Conservation (phyloP, 2,329 filamentous ascomycete genomes). For the Metarhizium robertsii region DNA sequence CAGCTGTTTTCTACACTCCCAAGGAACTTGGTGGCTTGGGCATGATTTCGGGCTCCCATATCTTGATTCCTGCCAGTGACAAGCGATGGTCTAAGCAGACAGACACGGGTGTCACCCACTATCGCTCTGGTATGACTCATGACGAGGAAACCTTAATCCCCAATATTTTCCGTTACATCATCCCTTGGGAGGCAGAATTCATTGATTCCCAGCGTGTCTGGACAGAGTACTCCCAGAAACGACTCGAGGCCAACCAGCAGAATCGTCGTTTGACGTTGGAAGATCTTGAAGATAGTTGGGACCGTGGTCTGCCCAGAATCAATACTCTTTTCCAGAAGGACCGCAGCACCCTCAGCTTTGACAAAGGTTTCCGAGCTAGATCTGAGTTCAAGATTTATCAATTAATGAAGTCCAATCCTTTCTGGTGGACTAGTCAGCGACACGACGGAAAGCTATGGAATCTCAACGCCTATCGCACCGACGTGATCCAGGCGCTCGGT, state of each 20-base stretch:
- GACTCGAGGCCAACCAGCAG: constrained; percentile 92
- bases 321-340: constrained; percentile 99
- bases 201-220: constrained; percentile 98
- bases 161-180: constrained; percentile 99
- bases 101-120: constrained; percentile 93
- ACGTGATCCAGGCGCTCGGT: constrained; percentile 91
- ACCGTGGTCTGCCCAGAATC: constrained; percentile 92
- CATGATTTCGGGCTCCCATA: constrained; percentile 98
- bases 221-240: constrained; percentile 98
- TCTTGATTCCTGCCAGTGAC: constrained; percentile 92
- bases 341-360: constrained; percentile 89
- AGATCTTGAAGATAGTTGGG: constrained; percentile 97
- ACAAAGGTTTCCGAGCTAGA: constrained; percentile 93
- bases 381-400: constrained; percentile 98
- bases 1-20: constrained; percentile 96
- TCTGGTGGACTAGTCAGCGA: constrained; percentile 98
- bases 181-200: constrained; percentile 98
- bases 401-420: constrained; percentile 97
- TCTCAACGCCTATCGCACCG: constrained; percentile 86
- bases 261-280: constrained; percentile 91
- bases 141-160: constrained; percentile 96
- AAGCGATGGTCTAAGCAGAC: constrained; percentile 99
- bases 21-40: constrained; percentile 95
- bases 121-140: constrained; percentile 94
- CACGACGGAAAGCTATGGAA: constrained; percentile 99